Base-by-base conservation (phyloP, 495 filamentous ascomycete species). In the Neurospora sp. region DNA sequence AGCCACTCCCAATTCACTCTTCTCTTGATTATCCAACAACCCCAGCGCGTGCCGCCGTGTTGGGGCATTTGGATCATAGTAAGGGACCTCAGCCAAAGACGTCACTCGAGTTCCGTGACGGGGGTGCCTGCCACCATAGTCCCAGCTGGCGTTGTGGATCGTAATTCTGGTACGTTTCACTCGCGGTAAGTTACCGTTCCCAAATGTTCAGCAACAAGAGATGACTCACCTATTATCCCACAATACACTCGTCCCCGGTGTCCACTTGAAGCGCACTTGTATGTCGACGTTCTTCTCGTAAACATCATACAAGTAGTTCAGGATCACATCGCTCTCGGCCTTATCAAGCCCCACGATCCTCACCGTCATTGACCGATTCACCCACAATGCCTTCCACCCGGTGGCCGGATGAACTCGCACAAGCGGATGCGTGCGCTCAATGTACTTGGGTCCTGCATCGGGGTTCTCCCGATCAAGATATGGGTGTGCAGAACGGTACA, bases 341-440 rank as follows among this genome's bases (percentile, higher is more conserved):
- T 87, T 86, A 74, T 91, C 89, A 0, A 92, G 78, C 0, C 90
- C 90, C 1, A 91, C 87, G 75, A 91, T 91, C 9, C 87, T 81
- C 8, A 84, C 84, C 5, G 90, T 91, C 86, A 91, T 89, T 6
- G 85, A 82, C 14, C 88, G 86, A 76, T 92, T 92, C 5, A 92
- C 90, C 87, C 87, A 92, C 3, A 92, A 83, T 3, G 89, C 85
- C 78, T 90, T 91, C 89, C 89, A 91, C 14, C 90, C 90, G 0
- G 90, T 92, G 0, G 87, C 90, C 4, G 90, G 91, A 78, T 93
- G 91, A 10, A 91, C 88, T 5, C 91, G 86, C 12, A 93, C 90
- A 35, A 93, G 80, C 0, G 90, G 90, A 77, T 92, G 91, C 40
- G 86, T 83, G 22, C 90, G 85, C 78, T 92, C 89, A 37, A 92